Evolutionary conservation across 2,329 filamentous ascomycete species (phyloP), one percentile per base, ranked within the genome.

Genomic region (Aaosphaeria arxii): DNA sequence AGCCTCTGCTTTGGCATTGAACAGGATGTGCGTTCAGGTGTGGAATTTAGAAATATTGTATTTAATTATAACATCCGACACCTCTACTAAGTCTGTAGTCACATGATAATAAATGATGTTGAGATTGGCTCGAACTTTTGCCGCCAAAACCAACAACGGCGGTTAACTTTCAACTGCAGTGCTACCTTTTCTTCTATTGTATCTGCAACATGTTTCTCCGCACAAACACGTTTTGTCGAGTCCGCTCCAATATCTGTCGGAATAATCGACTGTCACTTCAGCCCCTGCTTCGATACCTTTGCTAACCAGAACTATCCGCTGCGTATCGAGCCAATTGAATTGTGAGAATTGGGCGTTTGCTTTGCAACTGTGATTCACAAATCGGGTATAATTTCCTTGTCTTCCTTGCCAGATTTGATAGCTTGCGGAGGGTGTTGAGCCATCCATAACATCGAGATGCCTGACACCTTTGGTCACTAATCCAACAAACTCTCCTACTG

Each of bases 391-490:
- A 56, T 83, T 83, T 4, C 80, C 78, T 60, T 76, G 72, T 46
- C 66, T 64, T 1, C 79, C 80, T 57, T 84, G 80, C 71, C 75
- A 83, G 46, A 83, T 82, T 57, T 84, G 80, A 55, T 82, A 84
- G 0, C 69, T 70, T 1, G 71, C 78, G 53, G 80, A 7, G 50
- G 81, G 81, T 0, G 72, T 71, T 1, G 71, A 72, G 30, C 73
- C 72, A 30, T 67, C 64, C 79, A 83, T 81, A 6, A 83, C 79
- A 54, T 83, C 80, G 9, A 78, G 64, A 49, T 77, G 75, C 5
- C 71, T 62, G 7, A 83, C 64, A 2, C 75, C 78, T 45, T 74
- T 77, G 1, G 80, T 83, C 31, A 83, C 70, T 29, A 79, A 60
- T 3, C 80, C 80, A 5, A 81, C 72, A 48, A 83, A 81, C 58